Evolutionary conservation across 2,329 filamentous ascomycete genomes (phyloP).

Genomic region (Furcasterigmium furcatum): DNA sequence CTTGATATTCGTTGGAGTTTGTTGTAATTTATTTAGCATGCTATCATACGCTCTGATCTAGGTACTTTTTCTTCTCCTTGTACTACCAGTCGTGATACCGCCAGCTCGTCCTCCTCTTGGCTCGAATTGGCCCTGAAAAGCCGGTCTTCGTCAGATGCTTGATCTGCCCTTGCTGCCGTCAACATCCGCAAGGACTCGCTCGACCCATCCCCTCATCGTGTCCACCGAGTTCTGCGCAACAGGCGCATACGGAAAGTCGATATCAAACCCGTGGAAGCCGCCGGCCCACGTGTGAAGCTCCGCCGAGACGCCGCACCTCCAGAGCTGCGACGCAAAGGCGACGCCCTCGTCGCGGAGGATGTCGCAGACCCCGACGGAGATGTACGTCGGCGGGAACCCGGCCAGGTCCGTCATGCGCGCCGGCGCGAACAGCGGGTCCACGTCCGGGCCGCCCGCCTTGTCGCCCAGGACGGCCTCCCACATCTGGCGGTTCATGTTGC

Average conservation of each 20-base stretch:
- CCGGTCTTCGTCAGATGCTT: too few species aligned
- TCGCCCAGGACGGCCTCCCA: slow-evolving; percentile 37
- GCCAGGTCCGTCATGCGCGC: slow-evolving; percentile 28
- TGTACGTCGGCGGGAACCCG: slow-evolving; percentile 37
- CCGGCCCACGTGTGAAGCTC: slow-evolving; percentile 42
- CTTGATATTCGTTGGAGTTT: too few species aligned
- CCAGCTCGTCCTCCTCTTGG: too few species aligned
- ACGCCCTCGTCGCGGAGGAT: slow-evolving; percentile 11
- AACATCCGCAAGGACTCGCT: background rate
- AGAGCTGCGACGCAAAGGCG: slow-evolving; percentile 28
- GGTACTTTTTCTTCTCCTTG: too few species aligned
- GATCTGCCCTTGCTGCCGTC: background rate
- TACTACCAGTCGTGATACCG: too few species aligned
- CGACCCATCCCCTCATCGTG: background rate
- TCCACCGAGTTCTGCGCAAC: background rate
- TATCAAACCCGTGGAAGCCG: slow-evolving; percentile 35
- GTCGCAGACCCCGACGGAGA: slow-evolving; percentile 39
- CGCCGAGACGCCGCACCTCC: slow-evolving; percentile 33
- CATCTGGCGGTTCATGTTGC: slow-evolving; percentile 32
- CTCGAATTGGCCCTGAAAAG: too few species aligned
- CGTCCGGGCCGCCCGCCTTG: slow-evolving; percentile 23
- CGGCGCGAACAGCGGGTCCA: slow-evolving; percentile 31
- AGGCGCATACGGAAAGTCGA: background rate
- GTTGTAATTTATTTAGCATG: too few species aligned
- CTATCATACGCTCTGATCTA: too few species aligned